Evolutionary conservation across 2,329 filamentous ascomycete species (phyloP).

Genomic region (Trichoderma brevicompactum): DNA sequence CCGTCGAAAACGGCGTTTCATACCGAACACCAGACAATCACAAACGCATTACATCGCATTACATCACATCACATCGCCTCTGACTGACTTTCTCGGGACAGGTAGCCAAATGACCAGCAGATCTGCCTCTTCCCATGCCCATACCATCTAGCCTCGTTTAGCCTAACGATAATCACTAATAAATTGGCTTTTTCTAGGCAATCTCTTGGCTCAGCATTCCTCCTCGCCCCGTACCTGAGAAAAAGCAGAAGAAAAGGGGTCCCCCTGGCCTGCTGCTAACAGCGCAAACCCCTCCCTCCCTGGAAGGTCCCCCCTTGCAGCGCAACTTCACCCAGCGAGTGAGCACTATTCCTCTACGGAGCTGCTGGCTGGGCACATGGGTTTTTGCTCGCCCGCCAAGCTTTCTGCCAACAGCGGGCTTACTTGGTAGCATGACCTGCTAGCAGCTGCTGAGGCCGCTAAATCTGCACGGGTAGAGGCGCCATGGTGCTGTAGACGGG

Average conservation of each 20-base stretch:
- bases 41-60: neutral
- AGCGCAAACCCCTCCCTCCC: too few species aligned
- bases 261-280: too few species aligned
- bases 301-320: conserved; percentile 1
- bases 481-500: neutral
- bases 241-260: too few species aligned
- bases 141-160: neutral
- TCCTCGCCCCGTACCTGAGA: conserved; percentile 6
- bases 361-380: neutral
- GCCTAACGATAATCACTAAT: neutral
- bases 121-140: conserved; percentile 8
- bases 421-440: neutral
- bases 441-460: conserved; percentile 5
- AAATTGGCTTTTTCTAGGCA: conserved; percentile 3
- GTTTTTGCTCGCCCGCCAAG: conserved; percentile 20
- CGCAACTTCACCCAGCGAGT: neutral
- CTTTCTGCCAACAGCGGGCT: conserved; percentile 20
- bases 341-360: neutral
- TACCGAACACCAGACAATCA: neutral
- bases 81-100: too few species aligned
- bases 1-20: too few species aligned
- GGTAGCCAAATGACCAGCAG: neutral
- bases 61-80: neutral
- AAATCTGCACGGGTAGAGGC: conserved; percentile 8
- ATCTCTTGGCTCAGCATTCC: conserved; percentile 10